These are phyloP conservation scores for Populus euphratica DNA, from an alignment of 345 rosid genomes.

Conservation along the genomic window DNA sequence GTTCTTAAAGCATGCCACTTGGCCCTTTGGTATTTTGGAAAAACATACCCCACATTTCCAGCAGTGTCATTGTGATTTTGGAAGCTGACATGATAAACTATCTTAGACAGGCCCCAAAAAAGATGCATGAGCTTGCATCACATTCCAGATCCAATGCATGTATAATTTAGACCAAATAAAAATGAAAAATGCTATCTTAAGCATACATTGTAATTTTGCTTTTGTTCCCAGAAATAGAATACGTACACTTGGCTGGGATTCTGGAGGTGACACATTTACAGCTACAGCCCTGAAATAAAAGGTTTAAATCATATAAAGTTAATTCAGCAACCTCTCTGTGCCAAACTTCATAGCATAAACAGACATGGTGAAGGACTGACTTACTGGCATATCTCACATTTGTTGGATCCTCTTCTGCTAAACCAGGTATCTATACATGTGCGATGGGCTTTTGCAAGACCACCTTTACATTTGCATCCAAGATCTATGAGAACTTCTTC, in stretches of 20 bases:
- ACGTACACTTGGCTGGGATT: constrained; percentile 64
- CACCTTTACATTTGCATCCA: constrained; percentile 87
- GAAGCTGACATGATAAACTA: background rate
- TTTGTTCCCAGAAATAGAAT: constrained; percentile 15
- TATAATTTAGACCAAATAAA: constrained; percentile 1
- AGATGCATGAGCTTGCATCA: background rate
- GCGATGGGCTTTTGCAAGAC: constrained; percentile 69
- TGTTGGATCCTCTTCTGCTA: constrained; percentile 74
- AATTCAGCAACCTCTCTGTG: background rate
- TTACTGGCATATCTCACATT: constrained; percentile 91
- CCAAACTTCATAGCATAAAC: background rate
- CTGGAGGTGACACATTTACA: constrained; percentile 67
- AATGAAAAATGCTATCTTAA: background rate
- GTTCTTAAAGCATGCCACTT: background rate
- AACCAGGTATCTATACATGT: constrained; percentile 91
- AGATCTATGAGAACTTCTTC: constrained; percentile 76
- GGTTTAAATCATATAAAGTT: constrained; percentile 2
- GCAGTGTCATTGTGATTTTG: background rate
- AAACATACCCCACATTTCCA: background rate
- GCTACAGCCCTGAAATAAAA: constrained; percentile 59
- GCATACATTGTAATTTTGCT: background rate
- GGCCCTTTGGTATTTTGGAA: background rate
- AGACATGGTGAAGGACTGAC: constrained; percentile 32
- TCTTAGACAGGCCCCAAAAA: background rate
- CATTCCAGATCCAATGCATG: background rate